Evolutionary conservation across 352 stramenopile species (phyloP).

Genomic region (Phytopythium boreale): DNA sequence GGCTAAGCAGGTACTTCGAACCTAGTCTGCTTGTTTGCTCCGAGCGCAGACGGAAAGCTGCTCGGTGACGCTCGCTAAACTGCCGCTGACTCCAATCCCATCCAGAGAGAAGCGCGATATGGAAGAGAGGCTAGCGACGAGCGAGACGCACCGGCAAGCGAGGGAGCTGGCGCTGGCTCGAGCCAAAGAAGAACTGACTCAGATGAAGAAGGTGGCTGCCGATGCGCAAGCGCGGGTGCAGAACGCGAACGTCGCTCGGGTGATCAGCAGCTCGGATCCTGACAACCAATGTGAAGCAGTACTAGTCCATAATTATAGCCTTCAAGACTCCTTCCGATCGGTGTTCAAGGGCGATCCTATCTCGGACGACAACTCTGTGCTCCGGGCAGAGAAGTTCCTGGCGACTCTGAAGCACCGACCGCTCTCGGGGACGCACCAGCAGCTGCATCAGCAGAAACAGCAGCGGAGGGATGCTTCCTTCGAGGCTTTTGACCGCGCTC

Average conservation of each 20-base stretch:
- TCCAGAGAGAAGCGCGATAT: conserved; percentile 46
- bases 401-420: neutral
- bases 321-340: neutral
- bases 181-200: conserved; percentile 26
- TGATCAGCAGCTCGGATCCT: neutral
- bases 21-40: neutral
- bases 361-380: neutral
- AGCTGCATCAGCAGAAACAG: neutral
- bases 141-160: conserved; percentile 31
- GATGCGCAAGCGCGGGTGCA: conserved; percentile 40
- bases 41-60: neutral
- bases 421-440: neutral
- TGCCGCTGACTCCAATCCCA: too few species aligned
- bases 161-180: conserved; percentile 36
- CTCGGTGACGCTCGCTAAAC: neutral
- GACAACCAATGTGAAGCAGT: neutral
- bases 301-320: neutral
- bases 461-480: neutral
- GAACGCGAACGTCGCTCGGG: neutral
- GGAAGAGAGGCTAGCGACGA: conserved; percentile 37
- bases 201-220: conserved; percentile 38
- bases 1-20: conserved; percentile 40
- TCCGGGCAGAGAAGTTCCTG: neutral
- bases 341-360: neutral
- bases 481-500: conserved; percentile 6